A percentile compares a stretch with the other conserved stretches of the same genome.
phyloP scores from a whole-genome alignment of 1,284 basidiomycete genomes.

The Cryptococcus depauperatus region DNA sequence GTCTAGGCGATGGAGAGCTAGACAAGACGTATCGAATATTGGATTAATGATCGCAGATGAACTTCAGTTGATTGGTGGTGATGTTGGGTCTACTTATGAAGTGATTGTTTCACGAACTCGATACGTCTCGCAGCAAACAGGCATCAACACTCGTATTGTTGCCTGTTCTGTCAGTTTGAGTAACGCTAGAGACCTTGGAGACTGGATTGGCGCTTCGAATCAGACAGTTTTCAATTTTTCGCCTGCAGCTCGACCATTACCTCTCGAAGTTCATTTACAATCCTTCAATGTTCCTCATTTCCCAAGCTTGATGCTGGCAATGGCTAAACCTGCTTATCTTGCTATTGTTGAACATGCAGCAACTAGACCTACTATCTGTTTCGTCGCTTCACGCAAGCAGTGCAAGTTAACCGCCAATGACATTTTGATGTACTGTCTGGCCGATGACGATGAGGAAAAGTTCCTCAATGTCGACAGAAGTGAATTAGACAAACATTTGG shows the following conservation, averaged over 20 bases:
- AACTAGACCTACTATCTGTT: conserved; percentile 79
- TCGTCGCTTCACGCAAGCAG: conserved; percentile 89
- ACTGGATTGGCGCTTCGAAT: conserved; percentile 92
- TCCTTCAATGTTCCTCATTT: conserved; percentile 94
- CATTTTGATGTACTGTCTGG: conserved; percentile 77
- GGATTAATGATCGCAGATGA: conserved; percentile 92
- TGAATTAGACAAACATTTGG: conserved; percentile 80
- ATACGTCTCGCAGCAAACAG: conserved; percentile 92
- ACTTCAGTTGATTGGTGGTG: conserved; percentile 84
- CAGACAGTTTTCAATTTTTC: conserved; percentile 98
- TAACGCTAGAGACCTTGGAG: conserved; percentile 92
- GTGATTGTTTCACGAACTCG: conserved; percentile 88
- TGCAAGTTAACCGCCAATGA: conserved; percentile 89
- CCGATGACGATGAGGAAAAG: conserved; percentile 73
- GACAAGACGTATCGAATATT: conserved; percentile 92
- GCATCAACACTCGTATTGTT: conserved; percentile 81
- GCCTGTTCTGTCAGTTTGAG: conserved; percentile 89
- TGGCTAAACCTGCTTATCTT: conserved; percentile 97
- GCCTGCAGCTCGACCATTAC: conserved; percentile 85
- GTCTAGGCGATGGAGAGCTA: conserved; percentile 85
- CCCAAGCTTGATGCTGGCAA: conserved; percentile 95
- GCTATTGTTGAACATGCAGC: conserved; percentile 83
- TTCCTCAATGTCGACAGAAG: conserved; percentile 84
- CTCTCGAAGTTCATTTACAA: conserved; percentile 96
- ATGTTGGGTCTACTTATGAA: conserved; percentile 92